These are phyloP conservation scores for Colletotrichum sansevieriae DNA, from an alignment of 2,329 filamentous ascomycete genomes.

Conservation along the genomic window DNA sequence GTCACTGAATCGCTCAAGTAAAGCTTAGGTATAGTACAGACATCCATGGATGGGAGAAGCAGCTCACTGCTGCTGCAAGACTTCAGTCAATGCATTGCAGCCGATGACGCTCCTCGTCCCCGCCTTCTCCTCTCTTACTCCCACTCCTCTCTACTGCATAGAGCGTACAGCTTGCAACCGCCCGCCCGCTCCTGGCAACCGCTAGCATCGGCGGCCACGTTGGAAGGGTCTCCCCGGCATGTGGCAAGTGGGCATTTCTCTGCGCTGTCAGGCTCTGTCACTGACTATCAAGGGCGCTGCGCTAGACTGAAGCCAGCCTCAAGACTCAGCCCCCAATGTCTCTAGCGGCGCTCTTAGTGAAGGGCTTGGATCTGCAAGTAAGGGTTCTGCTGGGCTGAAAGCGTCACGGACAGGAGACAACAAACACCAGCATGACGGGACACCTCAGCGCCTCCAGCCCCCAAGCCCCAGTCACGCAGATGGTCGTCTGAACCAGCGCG, in stretches of 20 bases:
- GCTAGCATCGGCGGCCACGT: constrained; percentile 23
- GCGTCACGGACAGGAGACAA: constrained; percentile 25
- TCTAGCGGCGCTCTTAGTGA: neutral
- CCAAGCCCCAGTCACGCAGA: neutral
- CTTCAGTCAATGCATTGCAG: constrained; percentile 32
- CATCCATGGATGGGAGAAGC: too few species aligned
- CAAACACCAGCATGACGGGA: too few species aligned
- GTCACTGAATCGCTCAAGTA: too few species aligned
- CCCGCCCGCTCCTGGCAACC: neutral
- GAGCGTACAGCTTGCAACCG: too few species aligned
- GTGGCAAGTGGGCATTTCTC: constrained; percentile 18
- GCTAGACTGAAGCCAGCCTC: constrained; percentile 9
- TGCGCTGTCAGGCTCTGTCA: constrained; percentile 34
- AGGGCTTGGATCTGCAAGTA: neutral
- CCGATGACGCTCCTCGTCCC: constrained; percentile 32
- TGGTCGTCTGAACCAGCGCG: constrained; percentile 14
- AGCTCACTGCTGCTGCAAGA: neutral
- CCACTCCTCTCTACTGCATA: too few species aligned
- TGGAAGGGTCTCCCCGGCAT: constrained; percentile 34
- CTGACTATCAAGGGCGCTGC: neutral
- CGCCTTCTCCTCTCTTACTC: neutral
- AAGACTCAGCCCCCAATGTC: neutral
- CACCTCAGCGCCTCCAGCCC: constrained; percentile 23
- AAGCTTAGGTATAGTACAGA: too few species aligned
- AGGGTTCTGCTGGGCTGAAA: constrained; percentile 28